Conservation (phyloP, 805 yeast genomes). For the Spathaspora hagerdaliae region DNA sequence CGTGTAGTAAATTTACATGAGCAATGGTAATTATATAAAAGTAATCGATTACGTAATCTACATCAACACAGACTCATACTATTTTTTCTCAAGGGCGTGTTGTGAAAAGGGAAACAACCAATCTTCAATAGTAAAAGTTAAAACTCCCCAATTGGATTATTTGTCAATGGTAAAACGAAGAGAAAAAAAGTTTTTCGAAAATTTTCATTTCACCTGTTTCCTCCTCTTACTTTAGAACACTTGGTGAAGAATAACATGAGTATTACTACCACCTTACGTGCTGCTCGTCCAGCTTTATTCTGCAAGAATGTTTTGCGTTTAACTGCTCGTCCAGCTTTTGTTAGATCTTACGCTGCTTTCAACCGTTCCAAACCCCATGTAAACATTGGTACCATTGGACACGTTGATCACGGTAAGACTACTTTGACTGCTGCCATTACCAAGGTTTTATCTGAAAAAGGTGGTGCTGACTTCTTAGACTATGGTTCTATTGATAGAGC, state of each 20-base stretch:
- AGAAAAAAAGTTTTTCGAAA: slow-evolving; percentile 2
- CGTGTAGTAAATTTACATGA: no score
- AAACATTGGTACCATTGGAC: slow-evolving; percentile 97
- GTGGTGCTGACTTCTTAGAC: slow-evolving; percentile 93
- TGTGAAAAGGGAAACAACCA: no score
- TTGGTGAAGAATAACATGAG: background rate
- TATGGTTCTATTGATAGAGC: slow-evolving; percentile 93
- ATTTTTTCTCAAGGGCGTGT: no score
- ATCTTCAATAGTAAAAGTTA: background rate
- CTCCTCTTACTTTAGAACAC: background rate
- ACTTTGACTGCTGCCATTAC: slow-evolving; percentile 98
- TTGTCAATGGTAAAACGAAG: background rate
- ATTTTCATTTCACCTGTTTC: background rate
- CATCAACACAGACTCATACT: no score
- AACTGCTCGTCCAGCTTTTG: slow-evolving; percentile 24
- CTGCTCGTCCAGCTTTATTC: slow-evolving; percentile 4
- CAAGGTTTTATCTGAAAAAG: slow-evolving; percentile 80
- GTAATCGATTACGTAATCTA: no score
- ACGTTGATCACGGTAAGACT: slow-evolving; percentile 98
- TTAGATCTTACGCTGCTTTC: slow-evolving; percentile 62
- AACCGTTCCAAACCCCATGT: slow-evolving; percentile 96
- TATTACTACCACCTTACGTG: slow-evolving; percentile 3
- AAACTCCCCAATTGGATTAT: background rate
- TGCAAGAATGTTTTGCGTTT: slow-evolving; percentile 1
- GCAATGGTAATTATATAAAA: no score